Base-by-base conservation (phyloP, 108 stramenopile species). In the Conticribra weissflogii region DNA sequence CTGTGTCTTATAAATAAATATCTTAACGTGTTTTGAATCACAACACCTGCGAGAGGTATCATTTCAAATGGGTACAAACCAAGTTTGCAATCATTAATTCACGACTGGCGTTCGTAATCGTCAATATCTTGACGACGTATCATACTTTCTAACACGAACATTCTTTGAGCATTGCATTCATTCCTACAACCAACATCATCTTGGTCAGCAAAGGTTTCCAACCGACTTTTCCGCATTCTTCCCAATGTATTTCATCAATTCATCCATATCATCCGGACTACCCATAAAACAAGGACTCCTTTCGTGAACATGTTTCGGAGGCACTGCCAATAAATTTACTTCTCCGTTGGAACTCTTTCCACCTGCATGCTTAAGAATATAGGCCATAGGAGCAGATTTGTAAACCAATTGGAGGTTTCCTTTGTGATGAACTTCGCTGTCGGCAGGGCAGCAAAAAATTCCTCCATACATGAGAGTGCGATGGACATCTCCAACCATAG, bases 401-500 rank as follows among this genome's bases (percentile, higher is more conserved):
- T 96, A 93, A 47, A 94, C 63, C 0, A 96, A 68, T 64, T 93
- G 88, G 19, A 97, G 71, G 83, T 96, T 95, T 25, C 97, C 96
- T 31, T 91, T 74, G 17, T 86, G 90, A 66, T 91, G 87, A 30
- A 87, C 73, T 27, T 80, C 72, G 15, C 16, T 52, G 61, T 97
- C 96, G 17, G 89, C 71, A 3, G 99, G 99, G 83, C 98, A 98
- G 32, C 91, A 85, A 78, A 97, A 99, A 44, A 99, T 86, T 0
- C 99, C 99, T 19, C 98, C 98, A 75, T 99, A 99, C 52, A 96
- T 77, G 44, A 99, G 68, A 1, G 99, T 99, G 2, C 99, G 91
- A 81, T 99, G 99, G 24, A 98, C 95, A 78, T 99, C 99, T 4
- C 97, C 96, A 36, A 98, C 99, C 97, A 99, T 98, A 68, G 89